phyloP scores from a whole-genome alignment of 306 rosid species.

The Canavalia ensiformis region DNA sequence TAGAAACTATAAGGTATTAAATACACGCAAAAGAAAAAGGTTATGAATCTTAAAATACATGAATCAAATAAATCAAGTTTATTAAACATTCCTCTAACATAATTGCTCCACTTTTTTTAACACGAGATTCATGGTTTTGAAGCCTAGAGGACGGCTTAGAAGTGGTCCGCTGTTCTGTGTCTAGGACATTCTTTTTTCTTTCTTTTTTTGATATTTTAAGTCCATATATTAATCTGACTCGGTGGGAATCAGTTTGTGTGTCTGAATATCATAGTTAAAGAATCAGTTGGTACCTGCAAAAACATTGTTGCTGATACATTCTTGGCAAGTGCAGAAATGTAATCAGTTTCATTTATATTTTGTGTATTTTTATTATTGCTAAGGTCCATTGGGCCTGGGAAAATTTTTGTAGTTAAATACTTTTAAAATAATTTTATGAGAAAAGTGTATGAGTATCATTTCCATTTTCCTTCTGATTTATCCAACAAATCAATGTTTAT shows the following conservation, averaged over 20 bases:
- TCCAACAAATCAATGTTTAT: background rate
- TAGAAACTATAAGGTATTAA: no score
- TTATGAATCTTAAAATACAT: no score
- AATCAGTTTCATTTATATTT: constrained; percentile 8
- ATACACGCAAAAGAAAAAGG: no score
- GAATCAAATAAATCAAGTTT: no score
- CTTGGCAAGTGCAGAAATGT: background rate
- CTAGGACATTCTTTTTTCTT: background rate
- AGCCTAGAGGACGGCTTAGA: background rate
- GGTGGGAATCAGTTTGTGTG: background rate
- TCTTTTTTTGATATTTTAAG: background rate
- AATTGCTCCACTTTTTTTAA: no score
- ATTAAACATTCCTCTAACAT: no score
- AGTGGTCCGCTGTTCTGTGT: background rate
- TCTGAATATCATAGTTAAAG: background rate
- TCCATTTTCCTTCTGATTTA: background rate
- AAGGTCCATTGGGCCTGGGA: background rate
- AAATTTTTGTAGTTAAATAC: constrained; percentile 20
- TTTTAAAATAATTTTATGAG: background rate
- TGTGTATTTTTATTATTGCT: background rate
- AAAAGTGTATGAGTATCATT: background rate
- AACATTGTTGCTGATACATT: background rate
- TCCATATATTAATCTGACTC: background rate
- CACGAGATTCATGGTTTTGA: background rate
- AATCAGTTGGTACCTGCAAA: background rate